These are phyloP conservation scores for Trichomonascaceae sp. DNA, from an alignment of 1,139 yeast genomes.

Conservation along the genomic window DNA sequence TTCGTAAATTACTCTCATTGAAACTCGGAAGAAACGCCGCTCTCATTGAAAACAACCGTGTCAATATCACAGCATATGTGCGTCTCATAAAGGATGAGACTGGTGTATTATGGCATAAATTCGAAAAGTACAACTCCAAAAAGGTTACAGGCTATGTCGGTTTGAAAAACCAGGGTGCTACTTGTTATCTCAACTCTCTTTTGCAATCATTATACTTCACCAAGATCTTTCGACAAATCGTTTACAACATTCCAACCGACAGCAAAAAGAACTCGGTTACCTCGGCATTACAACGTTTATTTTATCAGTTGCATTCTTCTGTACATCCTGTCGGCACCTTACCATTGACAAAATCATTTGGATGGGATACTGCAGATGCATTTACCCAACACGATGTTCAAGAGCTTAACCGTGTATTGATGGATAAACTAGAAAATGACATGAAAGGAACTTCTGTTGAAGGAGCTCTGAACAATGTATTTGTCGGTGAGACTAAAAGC, in stretches of 20 bases:
- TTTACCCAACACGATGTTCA: constrained; percentile 98
- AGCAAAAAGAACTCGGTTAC: constrained; percentile 58
- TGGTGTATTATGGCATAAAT: constrained; percentile 90
- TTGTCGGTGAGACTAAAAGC: constrained; percentile 96
- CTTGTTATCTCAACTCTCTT: constrained; percentile 89
- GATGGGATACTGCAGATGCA: constrained; percentile 96
- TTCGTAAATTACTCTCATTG: constrained; percentile 41
- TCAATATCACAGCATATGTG: constrained; percentile 73
- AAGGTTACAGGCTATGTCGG: constrained; percentile 88
- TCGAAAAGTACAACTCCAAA: constrained; percentile 80
- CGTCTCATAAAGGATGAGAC: constrained; percentile 82
- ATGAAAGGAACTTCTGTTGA: constrained; percentile 90
- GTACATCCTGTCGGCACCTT: constrained; percentile 73
- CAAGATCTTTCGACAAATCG: constrained; percentile 71
- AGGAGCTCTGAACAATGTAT: constrained; percentile 68
- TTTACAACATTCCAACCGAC: constrained; percentile 81
- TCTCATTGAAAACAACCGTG: constrained; percentile 49
- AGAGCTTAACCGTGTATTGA: constrained; percentile 86
- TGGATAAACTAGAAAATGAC: constrained; percentile 87
- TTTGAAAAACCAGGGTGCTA: constrained; percentile 92
- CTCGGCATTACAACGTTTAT: constrained; percentile 78
- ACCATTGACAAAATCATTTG: constrained; percentile 86
- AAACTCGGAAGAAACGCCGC: constrained; percentile 30
- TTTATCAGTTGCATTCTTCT: constrained; percentile 70
- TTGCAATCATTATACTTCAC: constrained; percentile 89